Evolutionary conservation across 208 protist species (phyloP).

Genomic region (Phytomonas sp.): DNA sequence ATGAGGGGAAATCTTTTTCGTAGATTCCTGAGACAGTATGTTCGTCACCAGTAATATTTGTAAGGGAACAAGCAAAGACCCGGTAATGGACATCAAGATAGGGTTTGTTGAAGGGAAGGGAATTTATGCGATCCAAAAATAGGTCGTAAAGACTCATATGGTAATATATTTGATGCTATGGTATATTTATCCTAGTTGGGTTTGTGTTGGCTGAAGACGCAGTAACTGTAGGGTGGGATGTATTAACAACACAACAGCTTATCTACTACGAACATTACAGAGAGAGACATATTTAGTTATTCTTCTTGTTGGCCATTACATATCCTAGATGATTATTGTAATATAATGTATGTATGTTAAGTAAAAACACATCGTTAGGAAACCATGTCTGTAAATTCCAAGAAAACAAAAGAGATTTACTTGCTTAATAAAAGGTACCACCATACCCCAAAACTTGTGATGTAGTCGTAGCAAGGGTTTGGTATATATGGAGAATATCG

Average conservation of each 20-base stretch:
- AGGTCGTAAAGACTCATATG: neutral
- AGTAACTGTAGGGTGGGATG: neutral
- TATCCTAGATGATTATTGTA: neutral
- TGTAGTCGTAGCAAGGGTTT: neutral
- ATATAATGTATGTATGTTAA: neutral
- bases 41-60: neutral
- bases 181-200: neutral
- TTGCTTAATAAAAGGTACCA: neutral
- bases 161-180: neutral
- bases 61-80: neutral
- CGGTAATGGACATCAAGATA: neutral
- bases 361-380: neutral
- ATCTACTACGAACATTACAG: neutral
- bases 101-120: neutral
- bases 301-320: neutral
- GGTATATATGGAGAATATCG: neutral
- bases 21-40: neutral
- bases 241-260: neutral
- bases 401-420: neutral
- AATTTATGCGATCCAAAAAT: neutral
- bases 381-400: no score
- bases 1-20: neutral
- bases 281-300: neutral
- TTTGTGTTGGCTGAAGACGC: neutral
- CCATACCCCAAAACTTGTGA: neutral